Percentiles rank a stretch among this genome's conserved stretches.
Conservation (phyloP, 139 green algal species). For the Trebouxia sp. region DNA sequence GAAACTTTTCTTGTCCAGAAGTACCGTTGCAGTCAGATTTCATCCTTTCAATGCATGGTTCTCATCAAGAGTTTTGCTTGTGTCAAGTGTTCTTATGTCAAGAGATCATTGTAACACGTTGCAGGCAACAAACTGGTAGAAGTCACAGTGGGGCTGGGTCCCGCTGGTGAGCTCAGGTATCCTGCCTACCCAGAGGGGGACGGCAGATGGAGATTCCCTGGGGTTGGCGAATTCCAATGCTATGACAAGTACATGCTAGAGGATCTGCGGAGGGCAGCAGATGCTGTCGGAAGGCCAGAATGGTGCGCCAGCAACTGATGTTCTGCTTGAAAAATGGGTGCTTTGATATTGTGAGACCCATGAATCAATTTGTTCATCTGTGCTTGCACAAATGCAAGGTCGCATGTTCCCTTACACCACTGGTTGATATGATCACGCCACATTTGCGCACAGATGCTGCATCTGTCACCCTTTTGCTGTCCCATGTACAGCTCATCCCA, state of each 20-base stretch:
- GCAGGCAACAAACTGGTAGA: slow-evolving; percentile 82
- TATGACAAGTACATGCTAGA: slow-evolving; percentile 98
- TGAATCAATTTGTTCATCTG: too few relatives aligned
- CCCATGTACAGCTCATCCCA: too few relatives aligned
- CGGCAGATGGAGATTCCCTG: slow-evolving; percentile 93
- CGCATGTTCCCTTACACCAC: too few relatives aligned
- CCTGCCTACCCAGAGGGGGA: slow-evolving; percentile 95
- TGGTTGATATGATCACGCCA: too few relatives aligned
- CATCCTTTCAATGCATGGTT: background rate
- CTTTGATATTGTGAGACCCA: background rate
- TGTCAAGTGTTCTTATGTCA: background rate
- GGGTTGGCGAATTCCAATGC: slow-evolving; percentile 98
- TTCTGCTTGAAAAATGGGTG: background rate
- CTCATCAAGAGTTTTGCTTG: background rate
- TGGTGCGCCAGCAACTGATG: slow-evolving; percentile 61
- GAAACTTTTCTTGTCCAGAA: too few relatives aligned
- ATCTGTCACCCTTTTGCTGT: too few relatives aligned
- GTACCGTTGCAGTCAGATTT: too few relatives aligned
- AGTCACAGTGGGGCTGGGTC: slow-evolving; percentile 94
- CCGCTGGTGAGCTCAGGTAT: slow-evolving; percentile 97
- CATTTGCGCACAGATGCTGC: too few relatives aligned
- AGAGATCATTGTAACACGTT: too few relatives aligned
- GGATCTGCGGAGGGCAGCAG: slow-evolving; percentile 65
- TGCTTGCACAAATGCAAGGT: too few relatives aligned
- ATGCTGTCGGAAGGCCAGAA: slow-evolving; percentile 75